A percentile compares a stretch with the other conserved stretches of the same genome.
Evolutionary conservation across 352 stramenopile genomes (phyloP).

Genomic region (Globisporangium uncinulatum): DNA sequence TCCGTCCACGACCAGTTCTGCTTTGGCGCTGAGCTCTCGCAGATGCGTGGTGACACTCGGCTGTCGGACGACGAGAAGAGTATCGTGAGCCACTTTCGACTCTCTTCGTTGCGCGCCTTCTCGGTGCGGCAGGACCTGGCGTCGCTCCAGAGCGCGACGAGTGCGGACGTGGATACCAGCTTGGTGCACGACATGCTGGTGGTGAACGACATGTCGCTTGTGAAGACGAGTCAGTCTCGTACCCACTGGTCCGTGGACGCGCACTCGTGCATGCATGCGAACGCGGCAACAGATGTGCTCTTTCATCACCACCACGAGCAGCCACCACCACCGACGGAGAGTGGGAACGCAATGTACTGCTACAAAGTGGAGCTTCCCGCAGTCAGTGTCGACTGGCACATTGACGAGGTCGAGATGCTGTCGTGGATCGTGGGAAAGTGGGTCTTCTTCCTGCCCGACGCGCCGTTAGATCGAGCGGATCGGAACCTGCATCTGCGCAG

Average conservation of each 20-base stretch:
- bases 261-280: constrained; percentile 38
- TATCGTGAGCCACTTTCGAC: constrained; percentile 29
- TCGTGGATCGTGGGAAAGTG: constrained; percentile 72
- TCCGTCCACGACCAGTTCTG: constrained; percentile 52
- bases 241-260: constrained; percentile 36
- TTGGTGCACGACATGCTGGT: constrained; percentile 38
- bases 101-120: constrained; percentile 27
- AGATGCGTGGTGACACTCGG: constrained; percentile 19
- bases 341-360: constrained; percentile 52
- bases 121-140: constrained; percentile 24
- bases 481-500: constrained; percentile 24
- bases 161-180: constrained; percentile 12
- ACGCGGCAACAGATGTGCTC: not conserved
- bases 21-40: constrained; percentile 40
- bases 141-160: constrained; percentile 24
- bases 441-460: constrained; percentile 65
- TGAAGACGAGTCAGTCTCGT: constrained; percentile 45
- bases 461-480: constrained; percentile 12
- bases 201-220: constrained; percentile 23
- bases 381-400: constrained; percentile 40
- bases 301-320: constrained; percentile 4
- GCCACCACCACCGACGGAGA: constrained; percentile 13
- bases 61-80: constrained; percentile 29
- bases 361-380: constrained; percentile 46
- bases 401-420: constrained; percentile 59